Conservation (phyloP, 2,329 filamentous ascomycete species). For the Epichloe scottii region DNA sequence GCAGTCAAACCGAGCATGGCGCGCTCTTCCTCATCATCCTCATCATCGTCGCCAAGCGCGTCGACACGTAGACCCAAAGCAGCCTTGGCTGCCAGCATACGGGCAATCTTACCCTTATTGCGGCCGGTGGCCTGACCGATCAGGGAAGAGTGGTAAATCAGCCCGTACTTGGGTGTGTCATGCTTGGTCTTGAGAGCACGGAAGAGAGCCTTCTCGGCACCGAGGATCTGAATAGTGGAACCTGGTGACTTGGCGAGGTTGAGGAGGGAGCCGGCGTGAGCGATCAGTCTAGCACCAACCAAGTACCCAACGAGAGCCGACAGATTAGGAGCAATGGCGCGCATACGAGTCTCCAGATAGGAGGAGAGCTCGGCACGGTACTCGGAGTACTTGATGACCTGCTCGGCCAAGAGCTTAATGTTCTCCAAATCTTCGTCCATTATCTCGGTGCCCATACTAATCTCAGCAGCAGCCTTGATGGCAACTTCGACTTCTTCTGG, state of each 20-base stretch:
- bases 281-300: slow-evolving; percentile 87
- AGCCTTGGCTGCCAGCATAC: slow-evolving; percentile 88
- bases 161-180: slow-evolving; percentile 95
- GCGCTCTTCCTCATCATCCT: slow-evolving; percentile 82
- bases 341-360: slow-evolving; percentile 89
- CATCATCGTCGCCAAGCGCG: slow-evolving; percentile 47
- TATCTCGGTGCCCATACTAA: slow-evolving; percentile 98
- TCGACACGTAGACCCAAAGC: slow-evolving; percentile 89
- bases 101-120: slow-evolving; percentile 99
- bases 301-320: slow-evolving; percentile 87
- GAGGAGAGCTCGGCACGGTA: slow-evolving; percentile 78
- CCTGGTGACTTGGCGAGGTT: slow-evolving; percentile 90
- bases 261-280: slow-evolving; percentile 87
- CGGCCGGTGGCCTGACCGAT: slow-evolving; percentile 94
- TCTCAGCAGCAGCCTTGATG: slow-evolving; percentile 87
- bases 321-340: slow-evolving; percentile 90
- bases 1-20: slow-evolving; percentile 63
- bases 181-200: slow-evolving; percentile 98
- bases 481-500: slow-evolving; percentile 89
- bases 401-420: slow-evolving; percentile 81
- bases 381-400: slow-evolving; percentile 84
- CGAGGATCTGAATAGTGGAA: slow-evolving; percentile 94
- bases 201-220: slow-evolving; percentile 98
- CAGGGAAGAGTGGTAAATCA: slow-evolving; percentile 83
- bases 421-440: slow-evolving; percentile 84